phyloP scores from a whole-genome alignment of 441 rosid species.

The Lagerstroemia fauriei region DNA sequence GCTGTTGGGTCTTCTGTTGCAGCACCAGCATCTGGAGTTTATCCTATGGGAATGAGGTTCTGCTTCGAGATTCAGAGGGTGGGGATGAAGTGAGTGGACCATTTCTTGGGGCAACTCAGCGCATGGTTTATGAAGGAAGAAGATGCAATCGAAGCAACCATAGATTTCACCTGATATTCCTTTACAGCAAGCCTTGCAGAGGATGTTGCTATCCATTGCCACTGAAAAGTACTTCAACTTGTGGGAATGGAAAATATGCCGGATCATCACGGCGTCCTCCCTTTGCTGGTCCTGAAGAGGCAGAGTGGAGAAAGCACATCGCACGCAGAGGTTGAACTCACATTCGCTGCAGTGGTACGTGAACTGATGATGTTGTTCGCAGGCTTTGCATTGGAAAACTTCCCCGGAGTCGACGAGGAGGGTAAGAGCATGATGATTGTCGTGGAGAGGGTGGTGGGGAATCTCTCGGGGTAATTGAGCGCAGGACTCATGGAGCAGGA shows the following conservation, averaged over 20 bases:
- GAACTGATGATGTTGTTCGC: neutral
- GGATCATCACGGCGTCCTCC: neutral
- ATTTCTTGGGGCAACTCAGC: neutral
- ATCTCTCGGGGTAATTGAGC: neutral
- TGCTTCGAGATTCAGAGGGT: no score
- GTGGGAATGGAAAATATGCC: neutral
- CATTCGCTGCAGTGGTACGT: neutral
- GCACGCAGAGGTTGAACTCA: neutral
- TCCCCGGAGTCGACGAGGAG: neutral
- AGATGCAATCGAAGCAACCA: neutral
- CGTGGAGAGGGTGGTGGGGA: neutral
- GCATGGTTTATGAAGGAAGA: neutral
- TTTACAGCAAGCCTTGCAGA: neutral
- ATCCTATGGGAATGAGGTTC: no score
- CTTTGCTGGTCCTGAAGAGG: neutral
- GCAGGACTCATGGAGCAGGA: neutral
- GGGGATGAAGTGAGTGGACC: neutral
- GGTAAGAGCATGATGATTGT: neutral
- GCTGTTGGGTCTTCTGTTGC: neutral
- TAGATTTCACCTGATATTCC: slow-evolving; percentile 1
- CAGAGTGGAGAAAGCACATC: neutral
- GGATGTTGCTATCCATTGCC: neutral
- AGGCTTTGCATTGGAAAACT: neutral
- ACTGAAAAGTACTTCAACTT: neutral
- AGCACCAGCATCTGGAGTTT: no score